These are phyloP conservation scores for Linnemannia exigua DNA, from an alignment of 192 early-diverging fungal species.

Conservation along the genomic window DNA sequence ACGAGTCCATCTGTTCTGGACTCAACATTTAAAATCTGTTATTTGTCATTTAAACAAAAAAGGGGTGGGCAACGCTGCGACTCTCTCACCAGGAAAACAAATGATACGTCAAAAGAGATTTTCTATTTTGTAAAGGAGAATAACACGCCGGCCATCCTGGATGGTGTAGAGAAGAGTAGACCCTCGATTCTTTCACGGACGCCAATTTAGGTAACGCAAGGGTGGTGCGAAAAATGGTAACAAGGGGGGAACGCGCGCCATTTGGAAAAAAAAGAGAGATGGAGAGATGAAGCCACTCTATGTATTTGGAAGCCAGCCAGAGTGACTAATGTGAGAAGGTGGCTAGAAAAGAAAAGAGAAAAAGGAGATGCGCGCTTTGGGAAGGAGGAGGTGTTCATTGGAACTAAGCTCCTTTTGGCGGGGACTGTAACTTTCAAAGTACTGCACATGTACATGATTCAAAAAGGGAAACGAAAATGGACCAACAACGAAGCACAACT, in stretches of 20 bases:
- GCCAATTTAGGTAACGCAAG: background rate
- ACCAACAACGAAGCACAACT: background rate
- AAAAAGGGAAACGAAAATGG: background rate
- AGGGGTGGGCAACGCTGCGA: background rate
- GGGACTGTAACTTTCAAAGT: constrained; percentile 14
- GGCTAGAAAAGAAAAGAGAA: constrained; percentile 2
- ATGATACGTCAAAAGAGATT: too few species aligned
- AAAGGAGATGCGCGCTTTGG: background rate
- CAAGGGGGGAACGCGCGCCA: background rate
- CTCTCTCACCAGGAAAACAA: background rate
- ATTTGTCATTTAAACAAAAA: background rate
- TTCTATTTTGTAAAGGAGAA: background rate
- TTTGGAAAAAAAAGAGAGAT: constrained; percentile 7
- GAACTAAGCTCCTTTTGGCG: constrained; percentile 4
- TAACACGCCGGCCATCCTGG: background rate
- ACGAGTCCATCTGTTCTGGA: background rate
- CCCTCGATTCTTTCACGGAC: background rate
- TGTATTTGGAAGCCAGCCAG: background rate
- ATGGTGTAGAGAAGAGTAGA: background rate
- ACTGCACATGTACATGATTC: background rate
- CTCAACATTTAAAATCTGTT: background rate
- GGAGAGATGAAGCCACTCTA: background rate
- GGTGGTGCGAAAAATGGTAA: background rate
- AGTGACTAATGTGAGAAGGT: background rate
- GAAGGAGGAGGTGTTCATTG: background rate